Percentiles rank a stretch among this genome's conserved stretches.
phyloP scores from a whole-genome alignment of 2,329 filamentous ascomycete species.

The Escovopsis sp. region DNA sequence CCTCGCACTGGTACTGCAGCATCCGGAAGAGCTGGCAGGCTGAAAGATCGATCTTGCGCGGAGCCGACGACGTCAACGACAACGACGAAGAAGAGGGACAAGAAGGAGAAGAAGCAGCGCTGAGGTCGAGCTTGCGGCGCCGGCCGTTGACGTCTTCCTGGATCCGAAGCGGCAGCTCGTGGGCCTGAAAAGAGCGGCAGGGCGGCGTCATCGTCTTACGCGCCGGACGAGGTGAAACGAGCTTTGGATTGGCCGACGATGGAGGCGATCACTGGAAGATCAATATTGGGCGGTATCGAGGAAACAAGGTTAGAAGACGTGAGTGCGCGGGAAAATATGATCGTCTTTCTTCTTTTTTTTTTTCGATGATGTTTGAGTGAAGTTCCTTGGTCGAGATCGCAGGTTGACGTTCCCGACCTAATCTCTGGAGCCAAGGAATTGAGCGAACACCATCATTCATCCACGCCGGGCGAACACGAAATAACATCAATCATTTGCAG shows the following conservation, averaged over 20 bases:
- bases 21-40: constrained; percentile 42
- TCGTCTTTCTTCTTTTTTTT: background rate
- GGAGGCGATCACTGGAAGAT: constrained; percentile 30
- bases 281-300: constrained; percentile 40
- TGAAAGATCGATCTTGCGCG: constrained; percentile 32
- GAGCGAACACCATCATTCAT: background rate
- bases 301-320: constrained; percentile 47
- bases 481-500: constrained; percentile 5
- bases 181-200: constrained; percentile 37
- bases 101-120: constrained; percentile 5
- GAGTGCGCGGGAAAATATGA: constrained; percentile 17
- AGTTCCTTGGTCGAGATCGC: no score
- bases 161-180: constrained; percentile 32
- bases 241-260: constrained; percentile 8
- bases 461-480: no score
- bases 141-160: constrained; percentile 34
- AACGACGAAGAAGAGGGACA: no score
- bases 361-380: no score
- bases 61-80: constrained; percentile 8
- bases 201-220: constrained; percentile 39
- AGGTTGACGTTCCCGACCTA: background rate
- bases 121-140: constrained; percentile 33
- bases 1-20: constrained; percentile 46
- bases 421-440: no score
- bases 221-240: background rate